Evolutionary conservation across 2,329 filamentous ascomycete species (phyloP).

Genomic region (Alternaria alternata): DNA sequence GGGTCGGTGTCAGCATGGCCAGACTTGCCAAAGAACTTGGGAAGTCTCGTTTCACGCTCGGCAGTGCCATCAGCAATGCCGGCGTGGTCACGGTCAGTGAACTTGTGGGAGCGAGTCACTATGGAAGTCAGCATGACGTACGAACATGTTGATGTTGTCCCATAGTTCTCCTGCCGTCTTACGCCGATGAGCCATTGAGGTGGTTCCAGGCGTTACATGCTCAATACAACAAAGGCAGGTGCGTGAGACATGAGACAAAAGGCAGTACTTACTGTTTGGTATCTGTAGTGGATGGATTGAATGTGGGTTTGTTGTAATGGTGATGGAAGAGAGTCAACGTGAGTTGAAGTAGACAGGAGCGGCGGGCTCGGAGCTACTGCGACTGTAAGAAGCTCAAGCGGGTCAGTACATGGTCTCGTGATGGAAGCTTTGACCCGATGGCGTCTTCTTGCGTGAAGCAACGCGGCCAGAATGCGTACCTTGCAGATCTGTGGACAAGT

Average conservation of each 20-base stretch:
- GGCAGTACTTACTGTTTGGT: conserved; percentile 43
- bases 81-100: conserved; percentile 90
- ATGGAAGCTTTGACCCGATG: conserved; percentile 43
- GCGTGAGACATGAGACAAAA: not conserved
- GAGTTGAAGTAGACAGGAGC: conserved; percentile 41
- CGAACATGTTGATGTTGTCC: conserved; percentile 7
- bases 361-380: conserved; percentile 31
- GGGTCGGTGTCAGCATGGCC: conserved; percentile 84
- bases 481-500: conserved; percentile 31
- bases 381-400: conserved; percentile 28
- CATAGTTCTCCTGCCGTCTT: not conserved
- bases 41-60: conserved; percentile 74
- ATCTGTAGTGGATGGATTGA: conserved; percentile 16
- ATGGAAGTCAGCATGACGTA: conserved; percentile 16
- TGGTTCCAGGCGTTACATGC: not conserved
- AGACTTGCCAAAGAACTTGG: conserved; percentile 91
- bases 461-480: conserved; percentile 34
- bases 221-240: conserved; percentile 12
- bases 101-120: conserved; percentile 99
- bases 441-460: conserved; percentile 28
- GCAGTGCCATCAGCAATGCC: conserved; percentile 78
- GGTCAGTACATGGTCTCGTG: conserved; percentile 48
- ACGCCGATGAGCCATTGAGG: conserved; percentile 1
- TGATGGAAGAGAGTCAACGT: conserved; percentile 22
- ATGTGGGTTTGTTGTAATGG: conserved; percentile 18